A percentile compares a stretch with the other conserved stretches of the same genome.
Evolutionary conservation across 129 eudicot species (phyloP).

Genomic region (Escallonia rubra): DNA sequence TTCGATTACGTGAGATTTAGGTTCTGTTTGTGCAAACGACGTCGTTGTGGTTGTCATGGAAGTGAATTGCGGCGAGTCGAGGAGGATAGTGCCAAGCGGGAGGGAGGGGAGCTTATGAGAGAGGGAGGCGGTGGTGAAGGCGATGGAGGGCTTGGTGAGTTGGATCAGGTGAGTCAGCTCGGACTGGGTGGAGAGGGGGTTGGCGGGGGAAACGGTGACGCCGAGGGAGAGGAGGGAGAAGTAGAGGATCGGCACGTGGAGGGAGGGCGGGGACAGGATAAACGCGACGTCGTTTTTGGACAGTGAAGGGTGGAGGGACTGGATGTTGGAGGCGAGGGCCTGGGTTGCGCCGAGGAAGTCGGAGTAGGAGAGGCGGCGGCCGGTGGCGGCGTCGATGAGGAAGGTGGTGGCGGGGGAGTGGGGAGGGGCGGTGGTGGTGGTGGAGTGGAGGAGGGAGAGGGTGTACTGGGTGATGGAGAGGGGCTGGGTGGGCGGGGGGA

Average conservation of each 20-base stretch:
- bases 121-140: constrained; percentile 45
- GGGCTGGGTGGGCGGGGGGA: constrained; percentile 58
- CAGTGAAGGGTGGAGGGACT: constrained; percentile 32
- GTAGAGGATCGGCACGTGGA: constrained; percentile 64
- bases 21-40: neutral
- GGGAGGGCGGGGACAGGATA: constrained; percentile 55
- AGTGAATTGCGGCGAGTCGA: constrained; percentile 58
- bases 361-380: constrained; percentile 50
- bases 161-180: constrained; percentile 64
- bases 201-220: constrained; percentile 66
- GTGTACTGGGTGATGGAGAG: constrained; percentile 50
- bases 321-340: constrained; percentile 48
- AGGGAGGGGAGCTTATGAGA: constrained; percentile 34
- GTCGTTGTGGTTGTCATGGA: constrained; percentile 18
- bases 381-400: constrained; percentile 72
- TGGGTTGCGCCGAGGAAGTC: constrained; percentile 50
- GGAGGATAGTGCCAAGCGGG: constrained; percentile 22
- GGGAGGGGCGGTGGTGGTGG: constrained; percentile 23
- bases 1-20: neutral
- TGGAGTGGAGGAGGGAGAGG: constrained; percentile 49
- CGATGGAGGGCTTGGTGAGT: constrained; percentile 47
- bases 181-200: constrained; percentile 61
- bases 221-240: constrained; percentile 72
- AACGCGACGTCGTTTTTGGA: constrained; percentile 53
- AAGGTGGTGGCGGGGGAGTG: constrained; percentile 36